Conservation (phyloP, 257 asterid genomes). For the Mentha longifolia region DNA sequence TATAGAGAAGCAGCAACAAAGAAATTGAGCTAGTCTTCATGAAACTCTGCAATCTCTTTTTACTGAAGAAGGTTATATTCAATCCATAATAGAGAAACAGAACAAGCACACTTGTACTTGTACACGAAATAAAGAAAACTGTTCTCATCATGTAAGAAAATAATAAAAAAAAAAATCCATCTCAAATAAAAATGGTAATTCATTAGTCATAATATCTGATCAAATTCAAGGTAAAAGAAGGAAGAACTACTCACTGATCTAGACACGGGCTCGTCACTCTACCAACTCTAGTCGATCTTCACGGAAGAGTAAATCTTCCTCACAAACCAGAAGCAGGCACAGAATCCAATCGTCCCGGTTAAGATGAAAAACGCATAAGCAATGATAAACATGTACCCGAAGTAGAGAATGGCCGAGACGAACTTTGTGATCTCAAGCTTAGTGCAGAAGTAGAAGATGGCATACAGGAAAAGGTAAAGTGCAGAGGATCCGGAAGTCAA, state of each 20-base stretch:
- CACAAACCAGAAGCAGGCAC: constrained; percentile 58
- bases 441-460: constrained; percentile 52
- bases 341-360: constrained; percentile 59
- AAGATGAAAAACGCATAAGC: constrained; percentile 53
- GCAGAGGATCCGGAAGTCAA: constrained; percentile 58
- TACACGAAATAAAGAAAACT: background rate
- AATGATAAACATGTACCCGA: constrained; percentile 54
- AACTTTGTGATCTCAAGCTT: constrained; percentile 54
- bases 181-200: background rate
- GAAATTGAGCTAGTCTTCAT: no score
- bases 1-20: no score
- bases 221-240: background rate
- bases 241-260: background rate
- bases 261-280: background rate
- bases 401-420: constrained; percentile 55
- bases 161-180: no score
- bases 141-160: no score
- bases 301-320: constrained; percentile 54
- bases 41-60: no score
- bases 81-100: no score
- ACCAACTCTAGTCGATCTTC: constrained; percentile 42
- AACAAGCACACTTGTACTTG: no score
- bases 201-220: no score
- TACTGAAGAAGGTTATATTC: no score
- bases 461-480: constrained; percentile 46